phyloP scores from a whole-genome alignment of 148 eudicot genomes.

The Polygonum maritimum region DNA sequence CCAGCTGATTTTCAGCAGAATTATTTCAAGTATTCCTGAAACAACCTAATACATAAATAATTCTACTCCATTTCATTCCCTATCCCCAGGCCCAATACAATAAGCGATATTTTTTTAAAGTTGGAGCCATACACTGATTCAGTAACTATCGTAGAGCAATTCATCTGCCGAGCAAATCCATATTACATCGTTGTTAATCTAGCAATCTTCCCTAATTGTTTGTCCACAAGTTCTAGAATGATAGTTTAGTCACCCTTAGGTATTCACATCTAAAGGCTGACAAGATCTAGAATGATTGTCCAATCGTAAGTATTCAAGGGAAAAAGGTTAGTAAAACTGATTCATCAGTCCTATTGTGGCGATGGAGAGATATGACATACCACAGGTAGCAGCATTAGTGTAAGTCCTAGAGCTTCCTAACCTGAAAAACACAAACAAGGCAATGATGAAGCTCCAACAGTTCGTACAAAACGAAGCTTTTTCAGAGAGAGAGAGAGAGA shows the following conservation, averaged over 20 bases:
- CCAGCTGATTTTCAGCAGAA: neutral
- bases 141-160: neutral
- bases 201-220: neutral
- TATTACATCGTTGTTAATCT: neutral
- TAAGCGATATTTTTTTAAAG: neutral
- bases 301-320: neutral
- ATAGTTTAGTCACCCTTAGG: neutral
- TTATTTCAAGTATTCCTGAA: neutral
- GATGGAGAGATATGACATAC: constrained; percentile 1
- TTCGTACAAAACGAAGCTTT: neutral
- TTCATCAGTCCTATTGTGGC: neutral
- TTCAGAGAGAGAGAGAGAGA: neutral
- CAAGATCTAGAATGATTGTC: neutral
- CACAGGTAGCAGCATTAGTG: neutral
- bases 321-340: neutral
- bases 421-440: neutral
- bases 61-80: neutral
- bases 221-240: neutral
- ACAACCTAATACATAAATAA: neutral
- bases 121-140: neutral
- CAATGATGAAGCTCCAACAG: neutral
- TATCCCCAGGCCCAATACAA: neutral
- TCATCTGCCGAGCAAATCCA: neutral
- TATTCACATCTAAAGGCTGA: neutral
- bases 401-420: constrained; percentile 10